A percentile compares a stretch with the other conserved stretches of the same genome.
phyloP scores from a whole-genome alignment of 495 filamentous ascomycete species.

The Sabuloglossum arenarium region DNA sequence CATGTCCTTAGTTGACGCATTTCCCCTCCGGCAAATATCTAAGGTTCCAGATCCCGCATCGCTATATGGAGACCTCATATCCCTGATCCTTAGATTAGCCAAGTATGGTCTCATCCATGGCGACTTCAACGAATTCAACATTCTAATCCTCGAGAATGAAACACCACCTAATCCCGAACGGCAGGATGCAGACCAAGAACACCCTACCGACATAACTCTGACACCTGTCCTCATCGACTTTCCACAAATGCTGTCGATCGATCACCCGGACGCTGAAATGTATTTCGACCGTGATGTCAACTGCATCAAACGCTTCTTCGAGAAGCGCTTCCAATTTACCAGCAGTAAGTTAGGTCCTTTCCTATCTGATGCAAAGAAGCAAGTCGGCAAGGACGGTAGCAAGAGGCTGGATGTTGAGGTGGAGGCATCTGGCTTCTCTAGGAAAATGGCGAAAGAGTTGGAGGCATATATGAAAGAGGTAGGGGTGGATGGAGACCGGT shows the following conservation, averaged over 20 bases:
- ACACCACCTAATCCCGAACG: not conserved
- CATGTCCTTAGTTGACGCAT: constrained; percentile 79
- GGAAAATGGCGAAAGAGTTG: constrained; percentile 84
- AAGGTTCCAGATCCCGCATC: constrained; percentile 53
- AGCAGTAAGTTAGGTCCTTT: constrained; percentile 66
- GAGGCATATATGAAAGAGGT: constrained; percentile 70
- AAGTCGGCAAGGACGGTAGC: constrained; percentile 37
- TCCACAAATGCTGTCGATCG: constrained; percentile 93
- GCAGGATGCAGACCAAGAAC: not conserved
- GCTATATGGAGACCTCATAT: constrained; percentile 77
- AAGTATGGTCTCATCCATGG: constrained; percentile 83
- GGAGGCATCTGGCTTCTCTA: constrained; percentile 85
- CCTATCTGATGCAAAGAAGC: constrained; percentile 62
- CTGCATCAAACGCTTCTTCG: constrained; percentile 86
- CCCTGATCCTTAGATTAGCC: constrained; percentile 69
- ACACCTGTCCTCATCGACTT: constrained; percentile 85
- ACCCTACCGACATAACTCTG: constrained; percentile 16
- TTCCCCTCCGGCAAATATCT: constrained; percentile 70
- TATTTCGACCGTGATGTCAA: constrained; percentile 91
- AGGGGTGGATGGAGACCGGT: constrained; percentile 31
- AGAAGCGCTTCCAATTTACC: constrained; percentile 69
- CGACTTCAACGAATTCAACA: constrained; percentile 99
- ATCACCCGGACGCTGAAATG: constrained; percentile 78
- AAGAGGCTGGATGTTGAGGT: constrained; percentile 69
- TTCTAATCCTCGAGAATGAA: constrained; percentile 54